Conservation (phyloP, 768 basidiomycete genomes). For the Antrodiella citrinella region DNA sequence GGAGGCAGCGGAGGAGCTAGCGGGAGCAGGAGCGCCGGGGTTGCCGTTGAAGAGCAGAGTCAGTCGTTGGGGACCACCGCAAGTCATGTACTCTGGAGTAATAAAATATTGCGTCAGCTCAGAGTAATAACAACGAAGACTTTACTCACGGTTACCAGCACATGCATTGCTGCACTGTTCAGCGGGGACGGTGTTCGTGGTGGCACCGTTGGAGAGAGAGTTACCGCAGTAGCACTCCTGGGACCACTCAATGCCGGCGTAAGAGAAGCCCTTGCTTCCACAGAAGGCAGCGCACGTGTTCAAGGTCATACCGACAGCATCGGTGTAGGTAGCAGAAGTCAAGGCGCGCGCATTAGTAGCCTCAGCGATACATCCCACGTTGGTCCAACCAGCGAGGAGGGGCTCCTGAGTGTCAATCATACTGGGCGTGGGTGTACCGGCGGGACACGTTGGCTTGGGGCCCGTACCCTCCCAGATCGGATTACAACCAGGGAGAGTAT, state of each 20-base stretch:
- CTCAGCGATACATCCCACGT: constrained; percentile 13
- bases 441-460: constrained; percentile 7
- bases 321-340: neutral
- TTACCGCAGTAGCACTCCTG: constrained; percentile 19
- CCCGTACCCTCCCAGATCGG: constrained; percentile 11
- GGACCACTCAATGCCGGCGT: constrained; percentile 20
- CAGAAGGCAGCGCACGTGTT: constrained; percentile 18
- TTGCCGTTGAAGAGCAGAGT: constrained; percentile 10
- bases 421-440: constrained; percentile 4
- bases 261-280: constrained; percentile 16
- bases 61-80: constrained; percentile 16
- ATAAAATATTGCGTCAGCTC: neutral
- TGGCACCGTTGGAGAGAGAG: constrained; percentile 16
- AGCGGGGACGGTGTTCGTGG: constrained; percentile 8
- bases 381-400: constrained; percentile 10
- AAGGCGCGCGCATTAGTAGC: constrained; percentile 9
- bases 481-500: constrained; percentile 12
- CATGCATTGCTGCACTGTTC: constrained; percentile 15
- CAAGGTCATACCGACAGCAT: constrained; percentile 12
- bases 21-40: constrained; percentile 5
- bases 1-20: constrained; percentile 5
- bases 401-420: constrained; percentile 5
- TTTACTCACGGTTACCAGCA: constrained; percentile 15
- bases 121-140: neutral
- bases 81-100: constrained; percentile 12